Percentiles rank a stretch among this genome's conserved stretches.
These are phyloP conservation scores for bread wheat (Triticum aestivum) DNA, from an alignment of 176 grass and related monocot species.

Conservation along the genomic window DNA sequence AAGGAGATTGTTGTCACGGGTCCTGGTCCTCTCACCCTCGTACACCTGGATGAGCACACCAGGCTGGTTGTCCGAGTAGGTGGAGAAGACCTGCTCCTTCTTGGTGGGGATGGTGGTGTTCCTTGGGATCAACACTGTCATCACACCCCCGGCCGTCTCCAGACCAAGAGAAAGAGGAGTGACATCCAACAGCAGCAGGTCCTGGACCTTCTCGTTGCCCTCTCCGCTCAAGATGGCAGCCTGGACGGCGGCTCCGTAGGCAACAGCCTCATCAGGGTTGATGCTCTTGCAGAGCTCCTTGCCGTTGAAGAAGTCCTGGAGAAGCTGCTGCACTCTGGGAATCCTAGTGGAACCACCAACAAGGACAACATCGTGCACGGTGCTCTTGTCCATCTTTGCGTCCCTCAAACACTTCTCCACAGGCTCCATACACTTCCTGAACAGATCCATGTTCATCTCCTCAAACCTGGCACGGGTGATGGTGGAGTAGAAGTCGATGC, in stretches of 20 bases:
- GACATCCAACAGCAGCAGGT: conserved; percentile 52
- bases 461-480: conserved; percentile 62
- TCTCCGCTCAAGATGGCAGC: conserved; percentile 54
- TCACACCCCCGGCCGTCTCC: conserved; percentile 47
- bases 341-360: conserved; percentile 63
- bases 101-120: conserved; percentile 66
- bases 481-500: conserved; percentile 63
- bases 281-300: conserved; percentile 75
- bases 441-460: conserved; percentile 62
- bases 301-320: conserved; percentile 58
- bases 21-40: conserved; percentile 57
- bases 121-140: conserved; percentile 59
- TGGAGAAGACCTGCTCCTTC: conserved; percentile 69
- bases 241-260: conserved; percentile 52
- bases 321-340: conserved; percentile 60
- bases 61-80: conserved; percentile 57
- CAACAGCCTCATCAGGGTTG: conserved; percentile 57
- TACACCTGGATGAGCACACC: conserved; percentile 60
- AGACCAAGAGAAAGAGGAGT: conserved; percentile 53
- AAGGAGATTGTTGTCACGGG: conserved; percentile 64
- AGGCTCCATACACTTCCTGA: conserved; percentile 65
- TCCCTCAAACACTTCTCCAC: conserved; percentile 67
- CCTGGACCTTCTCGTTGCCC: conserved; percentile 75
- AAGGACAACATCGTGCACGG: conserved; percentile 46
- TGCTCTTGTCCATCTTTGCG: conserved; percentile 70